Base-by-base conservation (phyloP, 345 rosid species). In the Acer saccharum region DNA sequence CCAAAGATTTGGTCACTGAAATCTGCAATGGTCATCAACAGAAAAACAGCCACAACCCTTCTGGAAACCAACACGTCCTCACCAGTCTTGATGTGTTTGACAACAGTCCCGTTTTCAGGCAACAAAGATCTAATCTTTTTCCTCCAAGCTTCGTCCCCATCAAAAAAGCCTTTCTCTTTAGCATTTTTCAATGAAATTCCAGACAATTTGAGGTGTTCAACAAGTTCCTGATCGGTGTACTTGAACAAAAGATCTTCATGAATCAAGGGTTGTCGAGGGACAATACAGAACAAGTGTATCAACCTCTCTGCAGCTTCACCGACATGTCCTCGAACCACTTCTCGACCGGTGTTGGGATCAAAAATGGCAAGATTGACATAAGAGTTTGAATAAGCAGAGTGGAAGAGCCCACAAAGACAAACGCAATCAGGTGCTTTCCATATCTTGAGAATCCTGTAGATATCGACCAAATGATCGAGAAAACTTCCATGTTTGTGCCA, bases 401-500 rank as follows among this genome's bases (percentile, higher is more conserved):
- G 98, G 80, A 94, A 96, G 14, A 96, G 90, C 29, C 99, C 98
- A 41, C 99, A 92, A 18, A 94, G 97, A 76, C 98, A 92, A 71
- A 94, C 93, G 55, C 87, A 77, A 4, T 90, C 97, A 0, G 94
- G 94, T 32, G 92, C 95, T 58, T 81, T 87, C 99, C 99, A 96
- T 1, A 92, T 77, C 80, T 88, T 90, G 61, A 94, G 97, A 58
- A 96, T 85, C 12, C 94, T 91, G 82, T 96, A 91, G 46, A 94
- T 87, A 74, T 96, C 97, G 14, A 94, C 68, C 14, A 96, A 84
- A 83, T 96, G 99, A 7, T 96, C 89, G 1, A 96, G 84, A 83
- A 96, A 96, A 87, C 91, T 94, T 23, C 98, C 98, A 78, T 94
- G 98, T 81, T 96, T 96, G 87, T 96, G 98, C 98, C 98, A 96